Base-by-base conservation (phyloP, 306 rosid species). In the Hippophae rhamnoides region DNA sequence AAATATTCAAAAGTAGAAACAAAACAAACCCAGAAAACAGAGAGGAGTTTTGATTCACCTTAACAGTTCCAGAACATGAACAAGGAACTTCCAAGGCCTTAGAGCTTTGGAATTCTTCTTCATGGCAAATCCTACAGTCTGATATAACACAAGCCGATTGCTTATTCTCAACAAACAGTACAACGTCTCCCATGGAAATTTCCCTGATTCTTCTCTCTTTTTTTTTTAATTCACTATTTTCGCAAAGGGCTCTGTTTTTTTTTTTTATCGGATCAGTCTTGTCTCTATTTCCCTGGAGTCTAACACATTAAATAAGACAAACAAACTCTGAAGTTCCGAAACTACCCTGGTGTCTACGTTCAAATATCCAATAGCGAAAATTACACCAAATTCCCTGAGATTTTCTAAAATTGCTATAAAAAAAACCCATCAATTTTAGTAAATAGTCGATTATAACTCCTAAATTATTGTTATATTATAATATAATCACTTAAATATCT, bases 21-120 rank as follows among this genome's bases (percentile, higher is more conserved):
- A 42, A 13, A 59, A 3, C 14, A 48, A 1, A 47, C 13, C 3
- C 45, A 13, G 6, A 43, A 9, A 25, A 48, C 14, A 41, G 5
- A 27, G 58, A 54, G 53, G 43, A 23, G 10, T 9, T 60, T 54
- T 23, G 42, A 26, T 61, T 53, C 58, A 86, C 99, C 99, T 88
- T 84, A 56, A 86, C 84, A 31, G 97, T 93, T 8, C 97, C 99
- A 26, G 99, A 93, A 77, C 99, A 93, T 68, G 99, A 72, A 69
- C 99, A 93, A 44, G 99, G 97, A 69, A 95, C 81, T 80, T 93
- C 99, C 69, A 93, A 73, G 72, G 60, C 78, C 47, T 60, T 55
- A 13, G 75, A 58, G 71, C 70, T 83, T 63, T 83, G 95, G 56
- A 80, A 78, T 44, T 86, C 93, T 47, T 84, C 95, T 61, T 93